Percentiles rank a stretch among this genome's conserved stretches.
These are phyloP conservation scores for Nothophoma quercina DNA, from an alignment of 2,329 filamentous ascomycete genomes.

Conservation along the genomic window DNA sequence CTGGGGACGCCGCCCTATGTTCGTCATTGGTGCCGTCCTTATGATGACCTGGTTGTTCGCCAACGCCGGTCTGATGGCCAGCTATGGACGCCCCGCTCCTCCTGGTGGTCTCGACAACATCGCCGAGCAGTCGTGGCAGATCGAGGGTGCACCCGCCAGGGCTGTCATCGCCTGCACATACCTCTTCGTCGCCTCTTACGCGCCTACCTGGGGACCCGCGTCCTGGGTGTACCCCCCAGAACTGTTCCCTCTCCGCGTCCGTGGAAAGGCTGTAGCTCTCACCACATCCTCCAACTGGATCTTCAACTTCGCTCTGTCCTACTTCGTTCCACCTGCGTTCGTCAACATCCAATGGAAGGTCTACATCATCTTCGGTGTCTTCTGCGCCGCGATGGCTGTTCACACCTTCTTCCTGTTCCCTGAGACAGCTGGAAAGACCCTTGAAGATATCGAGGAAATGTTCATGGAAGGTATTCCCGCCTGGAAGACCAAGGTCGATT, in stretches of 20 bases:
- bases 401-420: slow-evolving; percentile 73
- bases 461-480: slow-evolving; percentile 66
- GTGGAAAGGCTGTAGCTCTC: slow-evolving; percentile 69
- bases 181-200: slow-evolving; percentile 74
- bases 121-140: slow-evolving; percentile 52
- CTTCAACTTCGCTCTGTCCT: slow-evolving; percentile 63
- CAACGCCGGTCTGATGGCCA: slow-evolving; percentile 68
- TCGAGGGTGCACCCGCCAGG: slow-evolving; percentile 49
- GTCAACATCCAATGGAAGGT: slow-evolving; percentile 66
- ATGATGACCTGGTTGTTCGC: slow-evolving; percentile 71
- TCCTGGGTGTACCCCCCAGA: slow-evolving; percentile 68
- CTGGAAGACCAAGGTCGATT: slow-evolving; percentile 59
- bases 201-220: slow-evolving; percentile 68
- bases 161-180: slow-evolving; percentile 74
- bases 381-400: slow-evolving; percentile 72
- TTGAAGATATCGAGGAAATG: slow-evolving; percentile 79
- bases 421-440: slow-evolving; percentile 75
- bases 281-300: slow-evolving; percentile 68
- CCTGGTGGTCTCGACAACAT: slow-evolving; percentile 51
- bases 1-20: slow-evolving; percentile 74
- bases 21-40: slow-evolving; percentile 70
- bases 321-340: slow-evolving; percentile 66
- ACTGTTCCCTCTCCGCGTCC: slow-evolving; percentile 67
- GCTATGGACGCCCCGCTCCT: slow-evolving; percentile 59
- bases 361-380: slow-evolving; percentile 79